phyloP scores from a whole-genome alignment of 2,329 filamentous ascomycete genomes.

The Triangularia verruculosa region DNA sequence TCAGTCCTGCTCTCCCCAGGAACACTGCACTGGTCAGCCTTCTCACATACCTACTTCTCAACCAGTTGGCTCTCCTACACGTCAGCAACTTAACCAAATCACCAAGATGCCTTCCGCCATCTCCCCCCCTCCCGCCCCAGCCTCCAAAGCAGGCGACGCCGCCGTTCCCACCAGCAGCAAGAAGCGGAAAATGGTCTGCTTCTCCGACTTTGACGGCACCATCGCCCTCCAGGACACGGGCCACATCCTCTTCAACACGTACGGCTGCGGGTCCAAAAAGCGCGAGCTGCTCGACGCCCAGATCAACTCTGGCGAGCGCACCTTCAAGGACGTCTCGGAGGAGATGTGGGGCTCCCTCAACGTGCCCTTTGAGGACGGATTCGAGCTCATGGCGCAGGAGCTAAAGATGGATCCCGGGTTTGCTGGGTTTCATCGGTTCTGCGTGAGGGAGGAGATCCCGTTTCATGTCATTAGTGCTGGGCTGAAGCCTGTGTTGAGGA shows the following conservation, averaged over 20 bases:
- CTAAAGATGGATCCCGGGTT: slow-evolving; percentile 65
- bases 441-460: slow-evolving; percentile 58
- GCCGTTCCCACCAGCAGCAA: slow-evolving; percentile 35
- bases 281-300: slow-evolving; percentile 59
- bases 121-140: slow-evolving; percentile 32
- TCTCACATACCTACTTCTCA: too few species aligned
- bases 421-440: slow-evolving; percentile 62
- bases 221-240: slow-evolving; percentile 72
- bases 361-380: slow-evolving; percentile 66
- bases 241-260: slow-evolving; percentile 64
- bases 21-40: too few species aligned
- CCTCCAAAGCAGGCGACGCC: slow-evolving; percentile 18
- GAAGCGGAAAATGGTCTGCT: slow-evolving; percentile 57
- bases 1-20: not conserved
- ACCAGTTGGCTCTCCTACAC: not conserved
- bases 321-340: slow-evolving; percentile 67
- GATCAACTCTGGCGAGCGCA: slow-evolving; percentile 62
- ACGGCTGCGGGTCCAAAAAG: slow-evolving; percentile 58
- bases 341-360: slow-evolving; percentile 68
- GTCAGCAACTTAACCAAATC: slow-evolving; percentile 28
- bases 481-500: slow-evolving; percentile 60
- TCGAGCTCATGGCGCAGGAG: slow-evolving; percentile 59
- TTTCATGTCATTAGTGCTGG: slow-evolving; percentile 67
- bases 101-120: slow-evolving; percentile 37
- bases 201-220: slow-evolving; percentile 67